Base-by-base conservation (phyloP, 1,284 basidiomycete genomes). In the Mycosarcoma maydis region DNA sequence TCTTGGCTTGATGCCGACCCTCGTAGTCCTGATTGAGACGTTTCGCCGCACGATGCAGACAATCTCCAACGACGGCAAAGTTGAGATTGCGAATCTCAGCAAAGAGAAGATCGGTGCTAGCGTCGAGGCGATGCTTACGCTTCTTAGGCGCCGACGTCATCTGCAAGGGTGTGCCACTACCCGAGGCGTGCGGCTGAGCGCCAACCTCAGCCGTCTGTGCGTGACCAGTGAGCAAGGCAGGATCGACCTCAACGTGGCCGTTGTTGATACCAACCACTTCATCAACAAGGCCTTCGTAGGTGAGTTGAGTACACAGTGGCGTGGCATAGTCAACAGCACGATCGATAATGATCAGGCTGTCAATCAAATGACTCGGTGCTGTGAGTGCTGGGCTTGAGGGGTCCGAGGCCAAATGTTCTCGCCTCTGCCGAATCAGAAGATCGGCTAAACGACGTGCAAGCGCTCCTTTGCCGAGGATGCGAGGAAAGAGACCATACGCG, bases 201-300 rank as follows among this genome's bases (percentile, higher is more conserved):
- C 43, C 57, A 11, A 41, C 40, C 7, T 39, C 56, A 4, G 45
- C 37, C 17, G 52, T 29, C 34, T 60, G 69, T n/a, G 73, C 45
- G 24, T 69, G 66, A 7, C 80, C 80, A 23, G 78, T 86, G 26
- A 95, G 83, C 2, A 97, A 84, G 27, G 89, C 88, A 40, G 89
- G 86, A 37, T 96, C 94, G 14, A 98, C 85, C 79, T 98, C 94
- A 47, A 95, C 89, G 76, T 96, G 91, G 4, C 91, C 90, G 75
- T 96, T 92, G 82, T 87, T 90, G 66, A 98, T 90, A 1, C 92
- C 92, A 40, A 97, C 85, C 37, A 93, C 85, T 81, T 98, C 96
- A 77, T 98, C 95, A n/a, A 98, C 86, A 38, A 99, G 88, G 16
- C 96, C 96, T 81, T 97, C 90, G 77, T 98, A 99, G 0, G 96